Conservation (phyloP, 2,329 filamentous ascomycete genomes). For the Tolypocladium amazonense region DNA sequence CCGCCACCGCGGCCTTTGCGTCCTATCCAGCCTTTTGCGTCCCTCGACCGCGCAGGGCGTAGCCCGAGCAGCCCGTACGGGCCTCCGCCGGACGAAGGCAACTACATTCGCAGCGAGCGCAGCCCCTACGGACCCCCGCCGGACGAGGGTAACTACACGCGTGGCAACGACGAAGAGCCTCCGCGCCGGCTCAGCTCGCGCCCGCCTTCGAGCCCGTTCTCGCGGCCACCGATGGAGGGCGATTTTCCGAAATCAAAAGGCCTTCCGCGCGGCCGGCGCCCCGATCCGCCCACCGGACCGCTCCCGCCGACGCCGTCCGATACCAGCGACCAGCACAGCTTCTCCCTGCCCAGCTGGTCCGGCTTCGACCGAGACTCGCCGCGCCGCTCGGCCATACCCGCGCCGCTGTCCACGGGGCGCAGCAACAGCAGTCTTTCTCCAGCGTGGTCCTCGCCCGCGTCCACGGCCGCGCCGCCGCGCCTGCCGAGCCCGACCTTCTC, state of each 20-base stretch:
- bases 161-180: background rate
- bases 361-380: constrained; percentile 15
- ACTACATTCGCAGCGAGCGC: constrained; percentile 1
- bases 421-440: constrained; percentile 1
- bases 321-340: background rate
- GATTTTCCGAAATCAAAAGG: constrained; percentile 23
- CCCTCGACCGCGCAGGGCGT: constrained; percentile 5
- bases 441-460: constrained; percentile 12
- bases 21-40: constrained; percentile 11
- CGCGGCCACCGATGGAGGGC: constrained; percentile 16
- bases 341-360: constrained; percentile 3
- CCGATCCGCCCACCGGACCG: constrained; percentile 3
- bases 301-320: constrained; percentile 2
- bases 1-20: constrained; percentile 10
- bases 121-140: constrained; percentile 2
- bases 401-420: constrained; percentile 20
- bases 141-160: constrained; percentile 3
- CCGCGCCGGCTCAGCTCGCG: constrained; percentile 4
- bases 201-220: constrained; percentile 15
- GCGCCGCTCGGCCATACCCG: constrained; percentile 22
- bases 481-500: constrained; percentile 26
- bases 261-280: constrained; percentile 23
- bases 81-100: background rate
- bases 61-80: constrained; percentile 11
- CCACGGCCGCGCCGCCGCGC: constrained; percentile 18